These are phyloP conservation scores for Diaporthe sp. DNA, from an alignment of 2,329 filamentous ascomycete species.

Conservation along the genomic window DNA sequence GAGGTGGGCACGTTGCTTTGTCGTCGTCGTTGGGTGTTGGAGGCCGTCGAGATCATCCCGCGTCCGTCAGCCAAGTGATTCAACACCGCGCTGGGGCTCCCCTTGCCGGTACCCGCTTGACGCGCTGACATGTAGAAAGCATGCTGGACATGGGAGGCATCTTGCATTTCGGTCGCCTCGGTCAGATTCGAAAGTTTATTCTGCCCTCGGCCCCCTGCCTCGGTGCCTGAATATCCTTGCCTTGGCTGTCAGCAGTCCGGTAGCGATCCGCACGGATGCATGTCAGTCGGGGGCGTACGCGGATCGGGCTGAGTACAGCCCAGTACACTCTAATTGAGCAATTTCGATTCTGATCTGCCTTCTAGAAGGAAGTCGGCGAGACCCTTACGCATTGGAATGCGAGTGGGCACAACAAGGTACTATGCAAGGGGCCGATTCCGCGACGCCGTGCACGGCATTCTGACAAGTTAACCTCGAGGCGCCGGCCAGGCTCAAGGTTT, in stretches of 20 bases:
- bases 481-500: conserved; percentile 8
- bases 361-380: conserved; percentile 31
- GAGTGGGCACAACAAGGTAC: background rate
- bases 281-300: conserved; percentile 1
- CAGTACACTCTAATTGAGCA: conserved; percentile 24
- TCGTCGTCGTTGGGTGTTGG: background rate
- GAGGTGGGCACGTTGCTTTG: background rate
- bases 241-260: background rate
- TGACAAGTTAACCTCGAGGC: conserved; percentile 2
- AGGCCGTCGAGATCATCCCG: conserved; percentile 36
- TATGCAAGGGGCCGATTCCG: conserved; percentile 26
- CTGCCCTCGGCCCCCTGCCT: conserved; percentile 6
- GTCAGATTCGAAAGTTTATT: conserved; percentile 30
- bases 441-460: conserved; percentile 24
- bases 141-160: conserved; percentile 7
- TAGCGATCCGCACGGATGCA: conserved; percentile 27
- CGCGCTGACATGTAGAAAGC: background rate
- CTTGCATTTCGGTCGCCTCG: conserved; percentile 25
- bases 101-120: conserved; percentile 10
- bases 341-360: conserved; percentile 31
- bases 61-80: conserved; percentile 9
- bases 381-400: background rate
- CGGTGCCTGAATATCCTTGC: conserved; percentile 32
- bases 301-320: conserved; percentile 29
- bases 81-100: conserved; percentile 8